Evolutionary conservation across 495 filamentous ascomycete species (phyloP), one percentile per base, ranked within the genome.

Genomic region (Lasiosphaeriaceae sp.): DNA sequence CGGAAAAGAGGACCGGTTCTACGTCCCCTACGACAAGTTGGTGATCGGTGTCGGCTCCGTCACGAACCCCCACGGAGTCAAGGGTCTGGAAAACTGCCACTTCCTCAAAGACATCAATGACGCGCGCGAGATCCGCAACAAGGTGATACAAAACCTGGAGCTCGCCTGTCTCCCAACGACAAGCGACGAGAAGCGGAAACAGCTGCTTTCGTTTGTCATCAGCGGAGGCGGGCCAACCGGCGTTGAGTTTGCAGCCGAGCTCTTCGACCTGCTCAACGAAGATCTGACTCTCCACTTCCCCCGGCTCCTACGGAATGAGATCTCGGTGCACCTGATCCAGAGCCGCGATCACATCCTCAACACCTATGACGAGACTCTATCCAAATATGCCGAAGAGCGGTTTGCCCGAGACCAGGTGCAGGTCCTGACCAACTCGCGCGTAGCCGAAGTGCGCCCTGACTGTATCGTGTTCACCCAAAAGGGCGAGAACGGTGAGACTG

Each of bases 11-110:
- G 76, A 84, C 57, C 77, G 82, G 39, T 97, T 99, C 73, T 99
- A 99, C 76, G 74, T 99, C 1, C 95, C 95, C 0, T 99, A 99
- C 63, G 95, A 99, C 68, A 99, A 99, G 76, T 79, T 99, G n/a
- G 90, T 99, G 19, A 78, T 99, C 63, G 92, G 85, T 55, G 92
- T 97, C 53, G 94, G 94, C 22, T 96, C 92, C 31, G 83, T 87
- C 23, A 95, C 92, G 6, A 97, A 97, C 67, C 85, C 94, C 2
- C 94, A 99, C 70, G 95, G 95, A 50, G 95, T 99, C 53, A 90
- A 94, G 68, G 95, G 95, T 2, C 83, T 99, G 12, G 90, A 99
- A 58, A 76, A 99, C 69, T 96, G 92, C 71, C 83, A 96, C 68
- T 96, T 96, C 75, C 75, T 99, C 49, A 99, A 99, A 69, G 84